These are phyloP conservation scores for Phytophthora sansomeana DNA, from an alignment of 352 stramenopile genomes.

Conservation along the genomic window DNA sequence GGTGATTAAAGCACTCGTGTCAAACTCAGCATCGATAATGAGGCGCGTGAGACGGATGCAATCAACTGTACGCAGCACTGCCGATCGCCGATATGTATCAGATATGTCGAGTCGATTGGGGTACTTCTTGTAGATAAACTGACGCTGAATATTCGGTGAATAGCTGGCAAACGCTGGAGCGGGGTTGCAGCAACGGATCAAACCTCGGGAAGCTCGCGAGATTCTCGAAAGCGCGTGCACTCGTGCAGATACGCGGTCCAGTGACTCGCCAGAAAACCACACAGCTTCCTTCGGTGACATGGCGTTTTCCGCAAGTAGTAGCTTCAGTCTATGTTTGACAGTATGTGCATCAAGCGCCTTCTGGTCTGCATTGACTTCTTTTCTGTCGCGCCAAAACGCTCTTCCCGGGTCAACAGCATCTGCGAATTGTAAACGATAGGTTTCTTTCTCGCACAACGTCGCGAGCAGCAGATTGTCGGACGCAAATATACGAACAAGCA, in stretches of 20 bases:
- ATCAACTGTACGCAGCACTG: constrained; percentile 69
- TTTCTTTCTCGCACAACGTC: constrained; percentile 55
- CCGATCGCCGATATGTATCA: constrained; percentile 48
- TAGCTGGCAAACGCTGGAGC: constrained; percentile 54
- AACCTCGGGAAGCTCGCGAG: constrained; percentile 30
- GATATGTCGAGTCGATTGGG: constrained; percentile 56
- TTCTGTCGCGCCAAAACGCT: constrained; percentile 52
- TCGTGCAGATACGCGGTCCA: constrained; percentile 51
- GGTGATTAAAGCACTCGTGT: constrained; percentile 42
- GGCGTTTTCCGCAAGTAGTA: constrained; percentile 41
- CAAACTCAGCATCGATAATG: constrained; percentile 61
- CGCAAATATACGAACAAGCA: constrained; percentile 62
- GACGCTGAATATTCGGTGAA: constrained; percentile 49
- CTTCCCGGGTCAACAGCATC: constrained; percentile 66
- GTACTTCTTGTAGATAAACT: constrained; percentile 78
- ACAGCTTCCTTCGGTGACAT: constrained; percentile 52
- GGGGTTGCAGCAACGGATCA: constrained; percentile 32
- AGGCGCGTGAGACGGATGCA: constrained; percentile 54
- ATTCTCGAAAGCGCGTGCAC: constrained; percentile 59
- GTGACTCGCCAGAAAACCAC: constrained; percentile 50
- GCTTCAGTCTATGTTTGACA: constrained; percentile 64
- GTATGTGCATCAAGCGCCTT: constrained; percentile 55
- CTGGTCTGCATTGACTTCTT: constrained; percentile 56
- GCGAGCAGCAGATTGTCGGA: constrained; percentile 73
- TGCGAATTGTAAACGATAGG: constrained; percentile 62